Evolutionary conservation across 75 land plant species (phyloP), one percentile per base, ranked within the genome.

Genomic region (Cunninghamia lanceolata): DNA sequence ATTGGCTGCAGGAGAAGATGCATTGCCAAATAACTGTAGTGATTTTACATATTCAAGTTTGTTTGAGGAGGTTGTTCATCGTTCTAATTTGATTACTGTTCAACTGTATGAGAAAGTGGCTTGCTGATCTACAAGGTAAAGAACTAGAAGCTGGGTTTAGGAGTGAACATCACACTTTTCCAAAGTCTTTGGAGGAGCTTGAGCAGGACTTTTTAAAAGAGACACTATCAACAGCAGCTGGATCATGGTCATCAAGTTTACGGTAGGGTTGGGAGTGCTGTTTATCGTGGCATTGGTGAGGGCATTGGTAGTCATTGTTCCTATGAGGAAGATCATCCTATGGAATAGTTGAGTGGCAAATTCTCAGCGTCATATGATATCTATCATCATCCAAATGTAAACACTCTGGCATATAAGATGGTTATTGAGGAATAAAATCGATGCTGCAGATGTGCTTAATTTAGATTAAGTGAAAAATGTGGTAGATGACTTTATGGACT

Each of bases 71-170:
- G 94, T 91, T 82, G 82, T 89, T 56, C 94, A 92, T 3, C 99
- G 99, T 36, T 96, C 99, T 79, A 96, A 96, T 86, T 80, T 88
- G 81, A 85, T 91, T 30, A 94, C 96, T 82, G 85, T 98, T 91
- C 99, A 98, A 93, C 94, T 98, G 66, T 98, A 94, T 89, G 86
- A 87, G 76, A 98, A 98, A 87, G 99, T 89, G 96, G 94, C 88
- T 82, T 87, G 74, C 63, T 86, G 91, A 90, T 82, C 93, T 91
- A 66, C 86, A 83, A 54, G 92, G 89, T 35, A 78, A 88, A 79
- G 92, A 93, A 84, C 46, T 77, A 47, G 91, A 88, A 38, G 36
- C 87, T 85, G 89, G 88, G 19, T 38, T 39, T 66, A 93, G 92
- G 86, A 86, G 82, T 86, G 95, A 95, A 32, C 87, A 85, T 6